A percentile compares a stretch with the other conserved stretches of the same genome.
Evolutionary conservation across 331 rosid genomes (phyloP).

Genomic region (Rosa hybrid): DNA sequence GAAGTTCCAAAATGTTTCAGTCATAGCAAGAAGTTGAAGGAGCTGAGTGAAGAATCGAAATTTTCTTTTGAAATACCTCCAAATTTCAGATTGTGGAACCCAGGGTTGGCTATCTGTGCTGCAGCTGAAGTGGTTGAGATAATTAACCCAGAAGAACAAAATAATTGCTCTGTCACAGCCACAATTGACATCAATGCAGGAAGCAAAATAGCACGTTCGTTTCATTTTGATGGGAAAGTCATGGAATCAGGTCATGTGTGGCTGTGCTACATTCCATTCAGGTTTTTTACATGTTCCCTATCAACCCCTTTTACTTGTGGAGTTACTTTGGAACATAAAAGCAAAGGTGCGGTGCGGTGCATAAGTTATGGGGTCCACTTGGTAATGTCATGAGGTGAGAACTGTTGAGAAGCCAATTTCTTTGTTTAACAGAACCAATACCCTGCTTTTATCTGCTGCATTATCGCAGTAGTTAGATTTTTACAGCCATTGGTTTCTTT

Average conservation of each 20-base stretch:
- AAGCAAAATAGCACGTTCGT: too few species aligned
- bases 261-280: background rate
- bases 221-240: background rate
- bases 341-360: background rate
- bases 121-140: background rate
- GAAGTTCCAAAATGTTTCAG: background rate
- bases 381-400: background rate
- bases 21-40: background rate
- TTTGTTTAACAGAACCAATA: constrained; percentile 73
- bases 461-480: constrained; percentile 3
- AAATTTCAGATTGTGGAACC: background rate
- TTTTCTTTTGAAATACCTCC: background rate
- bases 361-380: constrained; percentile 4
- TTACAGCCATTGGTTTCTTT: too few species aligned
- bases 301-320: background rate
- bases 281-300: background rate
- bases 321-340: background rate
- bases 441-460: constrained; percentile 33
- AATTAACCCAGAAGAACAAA: background rate
- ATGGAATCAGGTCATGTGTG: background rate
- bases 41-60: background rate
- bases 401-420: background rate
- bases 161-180: background rate
- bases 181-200: background rate
- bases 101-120: background rate